A percentile compares a stretch with the other conserved stretches of the same genome.
Evolutionary conservation across 371 early-diverging fungal genomes (phyloP).

Genomic region (Apophysomyces variabilis): DNA sequence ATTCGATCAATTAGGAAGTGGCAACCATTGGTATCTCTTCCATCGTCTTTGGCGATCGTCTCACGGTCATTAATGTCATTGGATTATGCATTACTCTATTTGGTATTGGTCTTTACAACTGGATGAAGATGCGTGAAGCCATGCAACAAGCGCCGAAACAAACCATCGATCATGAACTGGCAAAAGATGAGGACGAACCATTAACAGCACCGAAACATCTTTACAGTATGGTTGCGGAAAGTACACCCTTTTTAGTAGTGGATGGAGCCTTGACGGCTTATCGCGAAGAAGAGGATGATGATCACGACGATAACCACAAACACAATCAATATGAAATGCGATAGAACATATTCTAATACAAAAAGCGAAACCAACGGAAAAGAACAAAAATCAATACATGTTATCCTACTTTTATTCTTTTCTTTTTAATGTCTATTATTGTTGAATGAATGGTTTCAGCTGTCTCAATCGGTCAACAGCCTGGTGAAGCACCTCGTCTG

Average conservation of each 20-base stretch:
- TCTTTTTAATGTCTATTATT: conserved; percentile 4
- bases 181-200: conserved; percentile 3
- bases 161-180: conserved; percentile 15
- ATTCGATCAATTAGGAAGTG: conserved; percentile 56
- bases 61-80: conserved; percentile 67
- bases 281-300: conserved; percentile 27
- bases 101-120: conserved; percentile 76
- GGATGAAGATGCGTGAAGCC: conserved; percentile 44
- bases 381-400: no score
- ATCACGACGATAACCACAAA: conserved; percentile 18
- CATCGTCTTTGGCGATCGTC: conserved; percentile 74
- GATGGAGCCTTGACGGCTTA: conserved; percentile 40
- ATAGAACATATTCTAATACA: neutral
- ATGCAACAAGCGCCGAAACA: conserved; percentile 22
- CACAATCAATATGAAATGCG: conserved; percentile 33
- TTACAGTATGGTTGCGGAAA: conserved; percentile 53
- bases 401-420: neutral
- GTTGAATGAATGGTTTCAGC: conserved; percentile 62
- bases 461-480: conserved; percentile 74
- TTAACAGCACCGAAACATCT: conserved; percentile 18
- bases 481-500: conserved; percentile 79
- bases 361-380: conserved; percentile 2
- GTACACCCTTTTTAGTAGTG: conserved; percentile 49
- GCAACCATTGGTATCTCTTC: conserved; percentile 70
- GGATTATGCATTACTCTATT: conserved; percentile 74